Evolutionary conservation across 2,329 filamentous ascomycete species (phyloP), one percentile per base, ranked within the genome.

Genomic region (Claviceps sorghi): DNA sequence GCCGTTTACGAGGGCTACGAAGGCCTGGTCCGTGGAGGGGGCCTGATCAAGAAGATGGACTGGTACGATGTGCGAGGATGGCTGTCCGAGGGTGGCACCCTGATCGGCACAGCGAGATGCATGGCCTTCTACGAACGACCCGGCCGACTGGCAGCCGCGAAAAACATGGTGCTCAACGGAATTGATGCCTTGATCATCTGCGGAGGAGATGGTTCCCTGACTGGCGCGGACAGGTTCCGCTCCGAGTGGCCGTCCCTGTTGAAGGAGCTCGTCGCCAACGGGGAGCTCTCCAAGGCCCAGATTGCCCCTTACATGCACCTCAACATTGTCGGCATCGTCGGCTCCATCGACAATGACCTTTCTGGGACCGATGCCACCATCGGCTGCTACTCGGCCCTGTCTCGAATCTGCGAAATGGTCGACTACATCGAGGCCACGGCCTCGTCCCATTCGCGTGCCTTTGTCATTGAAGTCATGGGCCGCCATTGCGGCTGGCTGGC

Each of bases 391-490:
- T 95, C 90, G 44, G 93, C 93, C 26, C 79, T 98, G 52, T 82
- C 86, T 48, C 83, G 91, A 54, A 95, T 98, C 60, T 97, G 91
- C 70, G 86, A 96, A 66, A 88, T 91, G 64, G 88, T 98, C 54
- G 93, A 98, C 72, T 91, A 89, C 64, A 95, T 98, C 60, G 91
- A 98, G 69, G 90, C 91, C 21, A 97, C 93, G 0, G 91, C 91
- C 50, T 84, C 83, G 40, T 96, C 90, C 30, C 93, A 98, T 69
- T 94, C 95, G 58, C 79, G 93, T 61, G 93, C 93, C 41, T 98
- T 98, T 68, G 90, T 98, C 53, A 86, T 98, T 56, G 93, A 96
- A 68, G 93, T 98, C 62, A 98, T 98, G 93, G 93, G 93, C 49
- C 80, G 93, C 54, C 91, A 98, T 70, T 98, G 93, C 67, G 93